Evolutionary conservation across 176 grass and related monocot genomes (phyloP).

Genomic region (Themeda triandra): DNA sequence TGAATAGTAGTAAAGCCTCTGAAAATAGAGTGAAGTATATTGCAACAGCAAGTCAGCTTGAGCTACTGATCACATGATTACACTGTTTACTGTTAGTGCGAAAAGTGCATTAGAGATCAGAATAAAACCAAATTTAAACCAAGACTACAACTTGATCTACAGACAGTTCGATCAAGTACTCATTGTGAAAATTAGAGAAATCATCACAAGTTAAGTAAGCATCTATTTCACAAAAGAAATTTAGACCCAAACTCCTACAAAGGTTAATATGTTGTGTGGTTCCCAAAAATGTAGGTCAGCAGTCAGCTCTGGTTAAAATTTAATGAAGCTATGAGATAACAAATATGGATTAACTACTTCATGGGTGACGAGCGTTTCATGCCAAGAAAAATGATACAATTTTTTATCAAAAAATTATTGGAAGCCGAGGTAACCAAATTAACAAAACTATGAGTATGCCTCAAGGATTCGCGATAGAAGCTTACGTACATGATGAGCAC

Average conservation of each 20-base stretch:
- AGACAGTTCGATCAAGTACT: not conserved
- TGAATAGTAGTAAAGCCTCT: not conserved
- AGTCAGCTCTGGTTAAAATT: not conserved
- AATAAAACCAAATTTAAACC: not conserved
- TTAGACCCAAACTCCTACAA: not conserved
- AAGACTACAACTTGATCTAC: not conserved
- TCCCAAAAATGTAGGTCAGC: not conserved
- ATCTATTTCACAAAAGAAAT: constrained; percentile 10
- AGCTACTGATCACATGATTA: not conserved
- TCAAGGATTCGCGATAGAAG: constrained; percentile 16
- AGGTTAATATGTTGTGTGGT: not conserved
- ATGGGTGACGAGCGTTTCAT: not conserved
- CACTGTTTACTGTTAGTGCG: not conserved
- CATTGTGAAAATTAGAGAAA: not conserved
- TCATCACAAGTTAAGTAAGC: not conserved
- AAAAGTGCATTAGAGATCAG: not conserved
- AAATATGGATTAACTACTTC: not conserved
- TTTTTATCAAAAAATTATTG: constrained; percentile 10
- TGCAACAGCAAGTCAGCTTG: not conserved
- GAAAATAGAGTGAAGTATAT: not conserved
- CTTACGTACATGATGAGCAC: constrained; percentile 64
- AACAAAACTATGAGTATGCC: not conserved
- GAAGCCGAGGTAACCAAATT: not conserved
- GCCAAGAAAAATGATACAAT: not conserved
- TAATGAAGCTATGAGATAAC: constrained; percentile 9